Evolutionary conservation across 2,329 filamentous ascomycete species (phyloP).

Genomic region (Penicillium sp.): DNA sequence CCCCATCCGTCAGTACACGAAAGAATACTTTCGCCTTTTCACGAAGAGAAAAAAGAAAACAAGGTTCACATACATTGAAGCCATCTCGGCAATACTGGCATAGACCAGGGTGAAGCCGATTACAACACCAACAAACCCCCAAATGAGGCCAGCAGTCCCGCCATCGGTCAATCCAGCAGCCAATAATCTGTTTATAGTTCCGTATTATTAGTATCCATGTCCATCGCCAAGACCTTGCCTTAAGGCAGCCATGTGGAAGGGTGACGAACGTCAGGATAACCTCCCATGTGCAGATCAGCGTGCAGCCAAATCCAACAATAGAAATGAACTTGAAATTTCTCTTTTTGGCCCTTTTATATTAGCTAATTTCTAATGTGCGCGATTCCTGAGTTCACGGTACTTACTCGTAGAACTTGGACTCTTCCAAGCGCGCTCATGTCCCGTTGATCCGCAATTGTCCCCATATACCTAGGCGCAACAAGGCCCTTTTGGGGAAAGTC

Average conservation of each 20-base stretch:
- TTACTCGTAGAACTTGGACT: constrained; percentile 44
- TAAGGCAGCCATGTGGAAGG: constrained; percentile 2
- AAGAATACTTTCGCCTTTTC: too few species aligned
- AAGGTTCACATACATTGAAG: constrained; percentile 47
- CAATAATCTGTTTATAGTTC: constrained; percentile 27
- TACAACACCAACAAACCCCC: constrained; percentile 39
- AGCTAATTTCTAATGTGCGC: constrained; percentile 1
- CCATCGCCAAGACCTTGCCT: neutral
- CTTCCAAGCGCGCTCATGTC: constrained; percentile 46
- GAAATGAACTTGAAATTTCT: constrained; percentile 52
- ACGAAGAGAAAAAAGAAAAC: too few species aligned
- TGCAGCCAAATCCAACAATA: constrained; percentile 51
- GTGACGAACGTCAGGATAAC: constrained; percentile 43
- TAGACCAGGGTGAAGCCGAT: constrained; percentile 41
- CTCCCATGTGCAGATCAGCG: constrained; percentile 50
- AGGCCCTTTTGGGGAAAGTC: constrained; percentile 29
- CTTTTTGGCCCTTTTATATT: constrained; percentile 25
- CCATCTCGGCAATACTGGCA: constrained; percentile 47
- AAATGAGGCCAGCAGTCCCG: constrained; percentile 44
- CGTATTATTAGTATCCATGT: constrained; percentile 9
- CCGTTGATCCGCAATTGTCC: constrained; percentile 39
- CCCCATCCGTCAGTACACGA: neutral
- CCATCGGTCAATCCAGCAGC: constrained; percentile 40
- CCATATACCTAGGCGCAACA: constrained; percentile 42
- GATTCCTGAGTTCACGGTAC: constrained; percentile 8